Percentiles rank a stretch among this genome's conserved stretches.
Evolutionary conservation across 192 early-diverging fungal species (phyloP).

Genomic region (Paraglomus brasilianum): DNA sequence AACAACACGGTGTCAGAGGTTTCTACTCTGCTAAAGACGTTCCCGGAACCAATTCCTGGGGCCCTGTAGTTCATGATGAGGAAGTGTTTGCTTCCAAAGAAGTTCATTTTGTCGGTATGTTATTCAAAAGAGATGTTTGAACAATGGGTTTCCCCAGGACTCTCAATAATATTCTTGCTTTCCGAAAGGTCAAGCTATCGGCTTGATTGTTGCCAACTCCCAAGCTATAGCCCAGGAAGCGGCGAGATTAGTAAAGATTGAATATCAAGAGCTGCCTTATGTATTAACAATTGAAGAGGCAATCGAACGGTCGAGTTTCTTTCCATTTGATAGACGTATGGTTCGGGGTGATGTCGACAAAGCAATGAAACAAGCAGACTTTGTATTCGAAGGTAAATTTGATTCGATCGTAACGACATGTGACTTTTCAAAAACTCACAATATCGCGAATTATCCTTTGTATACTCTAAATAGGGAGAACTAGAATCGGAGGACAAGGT

Average conservation of each 20-base stretch:
- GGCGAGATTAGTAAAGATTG: conserved; percentile 64
- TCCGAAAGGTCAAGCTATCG: conserved; percentile 64
- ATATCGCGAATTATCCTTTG: too few relatives aligned
- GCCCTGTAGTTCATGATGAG: conserved; percentile 69
- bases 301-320: conserved; percentile 63
- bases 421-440: too few relatives aligned
- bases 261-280: conserved; percentile 70
- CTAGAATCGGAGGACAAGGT: conserved; percentile 31
- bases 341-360: conserved; percentile 64
- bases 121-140: not conserved
- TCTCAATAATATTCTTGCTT: not conserved
- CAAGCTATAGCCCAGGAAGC: conserved; percentile 67
- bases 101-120: conserved; percentile 55
- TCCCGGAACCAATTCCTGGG: conserved; percentile 59
- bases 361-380: conserved; percentile 48
- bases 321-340: conserved; percentile 52
- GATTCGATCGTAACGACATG: too few relatives aligned
- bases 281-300: conserved; percentile 82
- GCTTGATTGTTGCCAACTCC: conserved; percentile 73
- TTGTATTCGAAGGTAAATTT: conserved; percentile 54
- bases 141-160: too few relatives aligned
- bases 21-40: conserved; percentile 71
- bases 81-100: conserved; percentile 73
- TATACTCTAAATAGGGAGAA: conserved; percentile 8
- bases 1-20: conserved; percentile 59